Conservation (phyloP, 2,329 filamentous ascomycete species). For the Calonectria ilicicola region DNA sequence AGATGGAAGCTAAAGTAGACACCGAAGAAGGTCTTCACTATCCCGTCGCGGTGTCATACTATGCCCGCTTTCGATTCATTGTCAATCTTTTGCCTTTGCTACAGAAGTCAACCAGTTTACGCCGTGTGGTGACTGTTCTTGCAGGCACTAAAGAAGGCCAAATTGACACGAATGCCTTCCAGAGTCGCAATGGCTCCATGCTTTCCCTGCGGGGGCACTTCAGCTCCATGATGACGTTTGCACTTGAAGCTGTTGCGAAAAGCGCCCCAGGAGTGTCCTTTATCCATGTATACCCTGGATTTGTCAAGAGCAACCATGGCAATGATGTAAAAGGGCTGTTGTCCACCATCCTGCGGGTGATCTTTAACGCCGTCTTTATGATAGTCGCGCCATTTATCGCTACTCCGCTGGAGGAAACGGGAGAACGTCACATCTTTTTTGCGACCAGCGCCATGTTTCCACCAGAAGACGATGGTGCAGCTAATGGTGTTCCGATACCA, state of each 20-base stretch:
- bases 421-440: not conserved
- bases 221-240: slow-evolving; percentile 2
- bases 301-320: slow-evolving; percentile 2
- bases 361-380: not conserved
- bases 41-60: slow-evolving; percentile 3
- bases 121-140: slow-evolving; percentile 20
- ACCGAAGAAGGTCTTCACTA: slow-evolving; percentile 17
- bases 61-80: slow-evolving; percentile 18
- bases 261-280: slow-evolving; percentile 1
- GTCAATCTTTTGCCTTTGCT: slow-evolving; percentile 14
- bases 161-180: slow-evolving; percentile 6
- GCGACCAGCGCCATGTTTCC: not conserved
- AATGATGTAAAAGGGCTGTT: not conserved
- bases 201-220: not conserved
- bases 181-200: not conserved
- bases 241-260: not conserved
- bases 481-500: not conserved
- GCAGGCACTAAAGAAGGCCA: slow-evolving; percentile 17
- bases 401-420: not conserved
- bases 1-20: not conserved
- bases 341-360: not conserved
- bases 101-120: slow-evolving; percentile 1
- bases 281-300: slow-evolving; percentile 12
- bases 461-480: not conserved
- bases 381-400: not conserved